These are phyloP conservation scores for Candida pseudofarinosa DNA, from an alignment of 805 yeast genomes.

Conservation along the genomic window DNA sequence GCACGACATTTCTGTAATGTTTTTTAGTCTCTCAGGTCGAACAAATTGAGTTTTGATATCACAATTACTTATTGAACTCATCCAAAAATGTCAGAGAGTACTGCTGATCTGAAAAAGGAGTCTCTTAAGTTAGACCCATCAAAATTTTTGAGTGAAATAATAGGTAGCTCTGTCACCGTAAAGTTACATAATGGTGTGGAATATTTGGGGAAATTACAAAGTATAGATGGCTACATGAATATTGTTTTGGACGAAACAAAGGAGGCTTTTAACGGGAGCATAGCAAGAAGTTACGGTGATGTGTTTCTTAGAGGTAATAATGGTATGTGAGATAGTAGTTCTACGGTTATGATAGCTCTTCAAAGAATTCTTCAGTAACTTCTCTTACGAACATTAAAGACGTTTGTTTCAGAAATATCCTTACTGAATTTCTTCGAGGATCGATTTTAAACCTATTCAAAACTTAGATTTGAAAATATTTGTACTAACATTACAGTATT, in stretches of 20 bases:
- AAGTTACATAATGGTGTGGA: constrained; percentile 84
- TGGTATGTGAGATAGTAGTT: constrained; percentile 49
- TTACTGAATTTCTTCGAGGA: too few relatives aligned
- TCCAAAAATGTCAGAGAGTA: constrained; percentile 11
- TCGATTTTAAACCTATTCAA: too few relatives aligned
- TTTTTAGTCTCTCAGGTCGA: not conserved
- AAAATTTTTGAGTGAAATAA: constrained; percentile 72
- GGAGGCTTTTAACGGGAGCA: constrained; percentile 52
- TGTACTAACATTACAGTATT: constrained; percentile 35
- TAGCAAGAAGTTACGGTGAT: constrained; percentile 57
- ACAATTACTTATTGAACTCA: too few relatives aligned
- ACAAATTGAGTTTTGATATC: not conserved
- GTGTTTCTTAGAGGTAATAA: constrained; percentile 86
- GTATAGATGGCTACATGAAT: constrained; percentile 97
- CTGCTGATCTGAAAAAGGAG: not conserved
- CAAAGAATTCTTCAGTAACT: too few relatives aligned
- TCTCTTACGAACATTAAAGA: too few relatives aligned
- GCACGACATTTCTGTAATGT: not conserved
- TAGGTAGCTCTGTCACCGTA: constrained; percentile 76
- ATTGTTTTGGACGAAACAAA: constrained; percentile 76
- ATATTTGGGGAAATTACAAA: constrained; percentile 63
- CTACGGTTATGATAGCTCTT: too few relatives aligned
- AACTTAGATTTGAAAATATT: too few relatives aligned
- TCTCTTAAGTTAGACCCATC: constrained; percentile 57
- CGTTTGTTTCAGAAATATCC: too few relatives aligned